Evolutionary conservation across 495 filamentous ascomycete genomes (phyloP).

Genomic region (Xylaria castorea): DNA sequence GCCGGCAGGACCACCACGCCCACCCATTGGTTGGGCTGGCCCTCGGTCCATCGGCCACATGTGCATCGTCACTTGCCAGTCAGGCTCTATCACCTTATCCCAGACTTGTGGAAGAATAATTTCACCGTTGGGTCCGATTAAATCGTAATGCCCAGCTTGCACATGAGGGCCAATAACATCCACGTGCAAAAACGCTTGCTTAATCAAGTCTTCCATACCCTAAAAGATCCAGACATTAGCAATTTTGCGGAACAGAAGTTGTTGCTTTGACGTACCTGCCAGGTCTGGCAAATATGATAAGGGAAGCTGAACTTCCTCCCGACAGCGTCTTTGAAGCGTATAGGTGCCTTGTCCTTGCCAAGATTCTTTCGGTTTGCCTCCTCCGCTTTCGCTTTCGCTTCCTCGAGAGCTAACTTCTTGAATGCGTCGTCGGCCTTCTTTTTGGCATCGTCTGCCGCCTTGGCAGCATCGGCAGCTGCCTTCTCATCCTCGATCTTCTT

Average conservation of each 20-base stretch:
- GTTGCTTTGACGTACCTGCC: constrained; percentile 65
- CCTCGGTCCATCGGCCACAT: constrained; percentile 84
- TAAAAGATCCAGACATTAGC: constrained; percentile 42
- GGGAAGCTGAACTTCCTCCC: constrained; percentile 88
- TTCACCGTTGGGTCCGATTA: constrained; percentile 82
- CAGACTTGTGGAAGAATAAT: constrained; percentile 88
- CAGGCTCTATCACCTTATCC: constrained; percentile 84
- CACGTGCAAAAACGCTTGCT: constrained; percentile 85
- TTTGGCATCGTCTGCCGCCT: constrained; percentile 42
- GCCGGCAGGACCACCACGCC: constrained; percentile 19
- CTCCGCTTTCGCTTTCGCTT: constrained; percentile 57
- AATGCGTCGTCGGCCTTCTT: constrained; percentile 54
- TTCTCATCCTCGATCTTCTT: constrained; percentile 44
- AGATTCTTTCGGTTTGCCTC: constrained; percentile 55
- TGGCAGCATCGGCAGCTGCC: constrained; percentile 36
- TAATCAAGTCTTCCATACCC: constrained; percentile 87
- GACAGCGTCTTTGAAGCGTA: constrained; percentile 88
- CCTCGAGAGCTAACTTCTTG: constrained; percentile 53
- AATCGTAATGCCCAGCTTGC: constrained; percentile 83
- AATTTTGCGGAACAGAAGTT: constrained; percentile 7
- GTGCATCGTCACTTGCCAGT: constrained; percentile 92
- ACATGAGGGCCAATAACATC: constrained; percentile 84
- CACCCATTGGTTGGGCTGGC: constrained; percentile 26
- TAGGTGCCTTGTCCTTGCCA: constrained; percentile 56
- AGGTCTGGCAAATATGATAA: constrained; percentile 78